Conservation (phyloP, 2,329 filamentous ascomycete genomes). For the Penicillium sp. region DNA sequence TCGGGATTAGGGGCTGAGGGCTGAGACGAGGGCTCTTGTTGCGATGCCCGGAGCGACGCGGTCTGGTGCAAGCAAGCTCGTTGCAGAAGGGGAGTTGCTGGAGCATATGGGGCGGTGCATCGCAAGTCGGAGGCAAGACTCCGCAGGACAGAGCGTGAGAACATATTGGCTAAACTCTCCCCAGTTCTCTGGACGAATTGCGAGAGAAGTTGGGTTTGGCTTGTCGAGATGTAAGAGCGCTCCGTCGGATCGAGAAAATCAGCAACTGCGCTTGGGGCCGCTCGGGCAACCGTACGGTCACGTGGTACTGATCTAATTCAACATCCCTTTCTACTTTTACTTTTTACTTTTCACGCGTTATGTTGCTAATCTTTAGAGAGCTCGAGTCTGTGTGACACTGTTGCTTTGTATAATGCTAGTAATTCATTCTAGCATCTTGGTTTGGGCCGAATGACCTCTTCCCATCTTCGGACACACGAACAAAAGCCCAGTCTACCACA, state of each 20-base stretch:
- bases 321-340: background rate
- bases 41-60: slow-evolving; percentile 22
- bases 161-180: slow-evolving; percentile 27
- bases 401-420: no score
- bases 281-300: slow-evolving; percentile 26
- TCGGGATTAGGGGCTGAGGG: slow-evolving; percentile 28
- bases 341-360: no score
- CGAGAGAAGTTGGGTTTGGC: slow-evolving; percentile 12
- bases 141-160: slow-evolving; percentile 34
- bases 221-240: slow-evolving; percentile 11
- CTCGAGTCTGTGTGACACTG: no score
- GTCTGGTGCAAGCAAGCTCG: slow-evolving; percentile 43
- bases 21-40: slow-evolving; percentile 26
- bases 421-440: no score
- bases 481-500: no score
- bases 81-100: slow-evolving; percentile 26
- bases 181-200: slow-evolving; percentile 9
- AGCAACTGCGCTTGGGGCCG: slow-evolving; percentile 28
- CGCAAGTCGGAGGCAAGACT: slow-evolving; percentile 27
- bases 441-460: no score
- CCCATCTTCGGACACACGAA: no score
- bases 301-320: slow-evolving; percentile 15
- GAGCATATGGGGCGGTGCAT: slow-evolving; percentile 20
- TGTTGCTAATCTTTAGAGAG: no score
- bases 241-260: slow-evolving; percentile 32